phyloP scores from a whole-genome alignment of 768 basidiomycete species.

The Imleria badia region DNA sequence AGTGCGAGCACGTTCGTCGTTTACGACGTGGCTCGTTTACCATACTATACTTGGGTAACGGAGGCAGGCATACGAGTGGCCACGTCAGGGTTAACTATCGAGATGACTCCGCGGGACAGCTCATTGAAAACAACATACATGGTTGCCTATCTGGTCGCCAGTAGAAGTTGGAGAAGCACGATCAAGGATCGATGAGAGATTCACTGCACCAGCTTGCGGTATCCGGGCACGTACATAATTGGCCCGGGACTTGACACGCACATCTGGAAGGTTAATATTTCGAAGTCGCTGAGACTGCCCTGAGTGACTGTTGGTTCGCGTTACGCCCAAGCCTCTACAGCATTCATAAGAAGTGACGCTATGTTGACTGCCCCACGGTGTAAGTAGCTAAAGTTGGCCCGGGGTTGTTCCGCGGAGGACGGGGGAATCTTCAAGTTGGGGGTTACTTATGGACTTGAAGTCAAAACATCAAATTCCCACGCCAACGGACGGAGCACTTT shows the following conservation, averaged over 20 bases:
- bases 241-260: no score
- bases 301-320: no score
- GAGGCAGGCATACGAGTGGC: background rate
- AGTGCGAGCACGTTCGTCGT: background rate
- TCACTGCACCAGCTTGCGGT: background rate
- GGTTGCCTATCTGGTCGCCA: background rate
- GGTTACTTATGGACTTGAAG: background rate
- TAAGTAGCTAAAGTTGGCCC: no score
- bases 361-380: no score
- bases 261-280: background rate
- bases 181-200: background rate
- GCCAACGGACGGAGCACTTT: background rate
- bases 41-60: background rate
- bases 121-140: background rate
- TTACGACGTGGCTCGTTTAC: background rate
- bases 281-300: no score
- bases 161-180: background rate
- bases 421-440: no score
- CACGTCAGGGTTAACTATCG: background rate
- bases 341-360: no score
- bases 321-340: no score
- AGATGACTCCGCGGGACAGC: constrained; percentile 6
- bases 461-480: constrained; percentile 21
- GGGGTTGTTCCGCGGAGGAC: no score
- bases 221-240: background rate